Base-by-base conservation (phyloP, 306 rosid species). In the Quercus ilex region DNA sequence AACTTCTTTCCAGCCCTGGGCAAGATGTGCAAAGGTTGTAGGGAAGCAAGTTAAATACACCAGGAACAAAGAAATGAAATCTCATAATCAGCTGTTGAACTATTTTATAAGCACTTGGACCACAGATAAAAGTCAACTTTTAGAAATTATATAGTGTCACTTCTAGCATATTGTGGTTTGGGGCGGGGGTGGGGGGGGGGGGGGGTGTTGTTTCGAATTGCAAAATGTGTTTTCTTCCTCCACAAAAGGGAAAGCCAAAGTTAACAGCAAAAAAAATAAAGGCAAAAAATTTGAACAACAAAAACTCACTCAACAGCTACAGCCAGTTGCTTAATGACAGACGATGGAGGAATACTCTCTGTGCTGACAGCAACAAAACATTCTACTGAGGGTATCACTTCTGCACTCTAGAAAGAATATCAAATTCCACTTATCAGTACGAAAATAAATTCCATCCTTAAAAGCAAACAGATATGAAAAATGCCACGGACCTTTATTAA, bases 321-420 rank as follows among this genome's bases (percentile, higher is more conserved):
- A 79, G 97, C 96, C 93, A 96, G 74, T 81, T 96, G 99, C 86
- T 89, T 93, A 67, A 96, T 71, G 70, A 87, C 97, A 69, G 91
- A 83, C 19, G 90, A 73, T 43, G 92, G 84, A 69, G 99, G 98
- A 85, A 93, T 87, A 80, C 84, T 83, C 79, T 88, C 91, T 81
- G 83, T 82, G 75, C 83, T 80, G 19, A 89, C 91, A 73, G 86
- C 88, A 78, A 58, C 83, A 78, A 93, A 87, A 83, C 90, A 77
- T 88, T 96, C 99, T 76, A 90, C 89, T 0, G 93, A 73, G 23
- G 99, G 98, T 74, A 86, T 82, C 81, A 73, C 56, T 79, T 96
- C 98, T 51, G 89, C 79, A 73, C 74, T 90, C 99, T 96, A 84
- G 38, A 78, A 69, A 43, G 17, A 78, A 25, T 38, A 55, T 33